A percentile compares a stretch with the other conserved stretches of the same genome.
phyloP scores from a whole-genome alignment of 192 early-diverging fungal species.

The Rhizophagus clarus region DNA sequence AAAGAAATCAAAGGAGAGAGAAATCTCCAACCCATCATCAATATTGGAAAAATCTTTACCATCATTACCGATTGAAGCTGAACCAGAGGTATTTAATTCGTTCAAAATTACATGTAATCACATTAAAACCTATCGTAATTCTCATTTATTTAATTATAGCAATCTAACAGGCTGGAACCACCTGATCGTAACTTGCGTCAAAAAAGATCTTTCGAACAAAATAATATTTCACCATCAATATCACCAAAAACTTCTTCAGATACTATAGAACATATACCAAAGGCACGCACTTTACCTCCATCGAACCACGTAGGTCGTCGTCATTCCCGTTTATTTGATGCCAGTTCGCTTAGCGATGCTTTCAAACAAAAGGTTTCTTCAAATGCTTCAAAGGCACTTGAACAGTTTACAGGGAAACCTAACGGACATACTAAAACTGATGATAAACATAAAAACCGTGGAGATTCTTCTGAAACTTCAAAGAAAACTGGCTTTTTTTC shows the following conservation, averaged over 20 bases:
- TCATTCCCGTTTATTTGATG: slow-evolving; percentile 25
- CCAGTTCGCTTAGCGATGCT: neutral
- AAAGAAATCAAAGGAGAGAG: slow-evolving; percentile 30
- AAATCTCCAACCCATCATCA: neutral
- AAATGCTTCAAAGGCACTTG: slow-evolving; percentile 9
- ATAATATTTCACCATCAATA: neutral
- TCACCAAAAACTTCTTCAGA: slow-evolving; percentile 14
- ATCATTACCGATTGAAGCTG: slow-evolving; percentile 31
- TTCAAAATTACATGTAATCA: neutral
- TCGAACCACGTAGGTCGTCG: slow-evolving; percentile 10
- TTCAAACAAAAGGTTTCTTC: slow-evolving; percentile 21
- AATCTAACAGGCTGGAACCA: neutral
- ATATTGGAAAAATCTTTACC: slow-evolving; percentile 38
- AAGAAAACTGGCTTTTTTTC: slow-evolving; percentile 22
- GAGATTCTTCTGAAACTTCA: neutral
- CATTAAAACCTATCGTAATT: neutral
- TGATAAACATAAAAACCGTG: slow-evolving; percentile 18
- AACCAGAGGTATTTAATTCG: neutral
- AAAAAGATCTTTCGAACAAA: slow-evolving; percentile 27
- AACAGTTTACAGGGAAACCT: slow-evolving; percentile 20
- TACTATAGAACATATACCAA: slow-evolving; percentile 12
- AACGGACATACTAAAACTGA: neutral
- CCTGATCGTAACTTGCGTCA: neutral
- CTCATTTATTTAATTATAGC: neutral
- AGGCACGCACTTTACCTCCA: slow-evolving; percentile 12